Base-by-base conservation (phyloP, 345 rosid species). In the Brassica carinata region DNA sequence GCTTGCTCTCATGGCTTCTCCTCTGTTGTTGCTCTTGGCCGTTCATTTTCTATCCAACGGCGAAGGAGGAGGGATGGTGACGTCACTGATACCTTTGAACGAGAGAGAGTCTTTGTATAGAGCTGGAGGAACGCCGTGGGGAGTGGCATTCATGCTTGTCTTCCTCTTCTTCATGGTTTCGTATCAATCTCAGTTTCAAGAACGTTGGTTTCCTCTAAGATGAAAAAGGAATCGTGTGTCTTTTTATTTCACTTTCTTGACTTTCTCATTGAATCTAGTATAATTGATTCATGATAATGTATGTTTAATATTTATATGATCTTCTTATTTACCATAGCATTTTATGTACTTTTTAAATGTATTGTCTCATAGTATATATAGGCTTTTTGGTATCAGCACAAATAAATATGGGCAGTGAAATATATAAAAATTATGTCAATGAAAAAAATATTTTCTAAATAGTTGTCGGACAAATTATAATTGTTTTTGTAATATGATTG, bases 81-180 rank as follows among this genome's bases (percentile, higher is more conserved):
- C 80, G 19, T 43, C 85, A 3, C 45, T 81, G 59, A 51, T 82
- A 17, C 86, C 85, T 23, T 38, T 77, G 64, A 80, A 86, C 4
- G 88, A 86, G 64, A 81, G 63, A 69, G 89, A 86, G 51, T 86
- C 88, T 71, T 70, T 89, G 9, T 85, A 86, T 59, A 77, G 79
- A 61, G 90, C 88, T 1, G 91, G 90, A 74, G 91, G 87, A 53
- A 83, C 86, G 57, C 82, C 94, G 0, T 88, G 91, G 90, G 90
- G 90, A 9, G 87, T 86, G 9, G 90, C 78, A 11, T 82, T 87
- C 63, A 29, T 88, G 33, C 87, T 90, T 4, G 87, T 87, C 17
- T 83, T 88, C 67, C 86, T 90, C 65, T 36, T 88, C 29, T 84
- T 87, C 79, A 85, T 88, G 88, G 75, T 88, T 43, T 87, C 90